A percentile compares a stretch with the other conserved stretches of the same genome.
phyloP scores from a whole-genome alignment of 768 basidiomycete species.

The Rubroboletus satanas region DNA sequence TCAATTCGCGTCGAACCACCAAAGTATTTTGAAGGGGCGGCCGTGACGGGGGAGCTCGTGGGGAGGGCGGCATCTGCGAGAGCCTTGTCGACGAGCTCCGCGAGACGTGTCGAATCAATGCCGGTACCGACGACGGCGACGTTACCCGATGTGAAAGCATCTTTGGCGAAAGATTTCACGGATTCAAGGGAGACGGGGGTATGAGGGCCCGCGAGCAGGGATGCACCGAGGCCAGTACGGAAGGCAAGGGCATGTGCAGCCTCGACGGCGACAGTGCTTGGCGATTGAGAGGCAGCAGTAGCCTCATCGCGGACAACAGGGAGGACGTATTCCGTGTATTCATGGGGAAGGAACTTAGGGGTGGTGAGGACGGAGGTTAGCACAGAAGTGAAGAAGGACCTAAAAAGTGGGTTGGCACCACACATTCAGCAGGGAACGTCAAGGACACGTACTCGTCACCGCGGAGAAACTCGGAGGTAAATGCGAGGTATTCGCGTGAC shows the following conservation, averaged over 20 bases:
- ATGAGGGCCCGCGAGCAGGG: slow-evolving; percentile 80
- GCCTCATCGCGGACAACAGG: slow-evolving; percentile 72
- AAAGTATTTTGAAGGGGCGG: slow-evolving; percentile 48
- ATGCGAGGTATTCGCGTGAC: slow-evolving; percentile 83
- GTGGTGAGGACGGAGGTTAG: slow-evolving; percentile 82
- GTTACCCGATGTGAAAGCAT: slow-evolving; percentile 74
- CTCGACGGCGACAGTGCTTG: slow-evolving; percentile 74
- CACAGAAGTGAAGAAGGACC: slow-evolving; percentile 85
- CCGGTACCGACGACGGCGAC: slow-evolving; percentile 86
- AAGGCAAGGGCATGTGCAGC: slow-evolving; percentile 88
- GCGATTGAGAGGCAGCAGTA: slow-evolving; percentile 52
- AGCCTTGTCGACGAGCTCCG: slow-evolving; percentile 66
- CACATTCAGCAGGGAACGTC: neutral
- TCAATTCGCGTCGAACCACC: slow-evolving; percentile 86
- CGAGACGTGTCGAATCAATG: slow-evolving; percentile 67
- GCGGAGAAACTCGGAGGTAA: slow-evolving; percentile 92
- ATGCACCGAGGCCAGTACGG: slow-evolving; percentile 89
- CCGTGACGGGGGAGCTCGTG: slow-evolving; percentile 33
- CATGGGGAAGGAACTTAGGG: slow-evolving; percentile 75
- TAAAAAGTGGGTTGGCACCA: slow-evolving; percentile 29
- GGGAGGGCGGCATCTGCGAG: slow-evolving; percentile 41
- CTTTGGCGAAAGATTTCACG: slow-evolving; percentile 67
- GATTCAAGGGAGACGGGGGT: slow-evolving; percentile 59
- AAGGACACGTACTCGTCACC: slow-evolving; percentile 84
- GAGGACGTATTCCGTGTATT: slow-evolving; percentile 70